phyloP scores from a whole-genome alignment of 768 basidiomycete genomes.

The Hortiboletus flavorubellus region DNA sequence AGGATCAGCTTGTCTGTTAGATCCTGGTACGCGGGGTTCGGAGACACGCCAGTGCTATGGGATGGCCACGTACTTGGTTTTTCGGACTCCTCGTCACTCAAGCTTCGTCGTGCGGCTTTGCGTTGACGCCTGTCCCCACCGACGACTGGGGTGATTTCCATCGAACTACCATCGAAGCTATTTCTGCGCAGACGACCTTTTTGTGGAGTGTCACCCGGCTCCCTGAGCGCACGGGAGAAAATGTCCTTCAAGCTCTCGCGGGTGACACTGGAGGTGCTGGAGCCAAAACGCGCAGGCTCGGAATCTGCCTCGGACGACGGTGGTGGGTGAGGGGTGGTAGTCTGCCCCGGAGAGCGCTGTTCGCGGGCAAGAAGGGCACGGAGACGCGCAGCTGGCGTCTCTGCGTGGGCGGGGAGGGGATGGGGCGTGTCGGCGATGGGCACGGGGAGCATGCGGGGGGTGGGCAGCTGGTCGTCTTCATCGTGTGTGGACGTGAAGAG shows the following conservation, averaged over 20 bases:
- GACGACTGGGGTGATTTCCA: constrained; percentile 50
- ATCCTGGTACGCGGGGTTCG: constrained; percentile 18
- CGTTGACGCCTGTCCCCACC: constrained; percentile 39
- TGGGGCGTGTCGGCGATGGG: constrained; percentile 13
- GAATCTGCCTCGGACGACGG: constrained; percentile 30
- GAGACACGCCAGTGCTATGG: constrained; percentile 7
- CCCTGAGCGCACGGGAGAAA: constrained; percentile 62
- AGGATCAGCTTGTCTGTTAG: constrained; percentile 26
- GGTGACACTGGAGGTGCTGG: constrained; percentile 43
- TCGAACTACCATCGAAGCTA: constrained; percentile 59
- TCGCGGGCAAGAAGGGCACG: constrained; percentile 58
- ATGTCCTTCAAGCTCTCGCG: constrained; percentile 61
- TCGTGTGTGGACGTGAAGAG: constrained; percentile 3
- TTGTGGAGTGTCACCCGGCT: constrained; percentile 61
- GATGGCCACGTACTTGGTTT: constrained; percentile 44
- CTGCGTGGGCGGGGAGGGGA: constrained; percentile 19
- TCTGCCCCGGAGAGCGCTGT: constrained; percentile 35
- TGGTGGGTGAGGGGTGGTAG: constrained; percentile 24
- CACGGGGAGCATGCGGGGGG: constrained; percentile 25
- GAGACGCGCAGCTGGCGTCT: constrained; percentile 58
- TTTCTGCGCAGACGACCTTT: constrained; percentile 51
- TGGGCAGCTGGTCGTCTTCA: constrained; percentile 31
- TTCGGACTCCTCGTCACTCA: constrained; percentile 69
- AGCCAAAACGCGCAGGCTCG: constrained; percentile 17
- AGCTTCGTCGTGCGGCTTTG: constrained; percentile 53